A percentile compares a stretch with the other conserved stretches of the same genome.
Evolutionary conservation across 768 basidiomycete genomes (phyloP).

Genomic region (Pilatotrama ljubarskyi): DNA sequence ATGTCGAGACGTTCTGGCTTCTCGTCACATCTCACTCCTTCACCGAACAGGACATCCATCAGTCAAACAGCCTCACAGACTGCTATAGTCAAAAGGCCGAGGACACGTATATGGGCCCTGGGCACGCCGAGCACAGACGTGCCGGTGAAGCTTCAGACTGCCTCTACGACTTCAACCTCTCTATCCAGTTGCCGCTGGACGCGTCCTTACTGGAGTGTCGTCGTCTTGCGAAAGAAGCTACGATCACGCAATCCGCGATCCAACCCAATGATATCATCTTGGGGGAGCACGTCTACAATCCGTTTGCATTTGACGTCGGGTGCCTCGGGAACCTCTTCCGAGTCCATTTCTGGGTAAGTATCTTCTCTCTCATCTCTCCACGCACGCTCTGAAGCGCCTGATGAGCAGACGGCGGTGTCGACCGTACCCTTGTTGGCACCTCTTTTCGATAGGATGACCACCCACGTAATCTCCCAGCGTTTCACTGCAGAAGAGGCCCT

Average conservation of each 20-base stretch:
- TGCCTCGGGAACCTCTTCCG: neutral
- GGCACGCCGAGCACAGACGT: neutral
- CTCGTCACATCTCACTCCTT: neutral
- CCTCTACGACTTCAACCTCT: constrained; percentile 7
- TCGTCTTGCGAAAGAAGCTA: neutral
- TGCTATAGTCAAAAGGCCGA: neutral
- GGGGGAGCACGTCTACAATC: neutral
- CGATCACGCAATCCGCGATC: neutral
- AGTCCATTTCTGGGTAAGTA: neutral
- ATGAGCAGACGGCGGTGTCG: neutral
- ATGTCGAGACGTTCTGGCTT: neutral
- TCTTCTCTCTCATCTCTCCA: neutral
- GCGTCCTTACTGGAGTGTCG: neutral
- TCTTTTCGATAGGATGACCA: neutral
- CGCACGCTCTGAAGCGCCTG: neutral
- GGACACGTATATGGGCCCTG: neutral
- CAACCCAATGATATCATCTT: neutral
- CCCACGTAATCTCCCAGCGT: neutral
- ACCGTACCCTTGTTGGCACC: neutral
- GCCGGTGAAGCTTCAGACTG: neutral
- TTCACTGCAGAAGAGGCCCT: neutral
- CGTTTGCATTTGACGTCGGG: neutral
- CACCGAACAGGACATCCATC: neutral
- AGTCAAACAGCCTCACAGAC: neutral
- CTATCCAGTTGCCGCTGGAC: neutral